Evolutionary conservation across 2,329 filamentous ascomycete species (phyloP), one percentile per base, ranked within the genome.

Genomic region (Thelonectria olida): DNA sequence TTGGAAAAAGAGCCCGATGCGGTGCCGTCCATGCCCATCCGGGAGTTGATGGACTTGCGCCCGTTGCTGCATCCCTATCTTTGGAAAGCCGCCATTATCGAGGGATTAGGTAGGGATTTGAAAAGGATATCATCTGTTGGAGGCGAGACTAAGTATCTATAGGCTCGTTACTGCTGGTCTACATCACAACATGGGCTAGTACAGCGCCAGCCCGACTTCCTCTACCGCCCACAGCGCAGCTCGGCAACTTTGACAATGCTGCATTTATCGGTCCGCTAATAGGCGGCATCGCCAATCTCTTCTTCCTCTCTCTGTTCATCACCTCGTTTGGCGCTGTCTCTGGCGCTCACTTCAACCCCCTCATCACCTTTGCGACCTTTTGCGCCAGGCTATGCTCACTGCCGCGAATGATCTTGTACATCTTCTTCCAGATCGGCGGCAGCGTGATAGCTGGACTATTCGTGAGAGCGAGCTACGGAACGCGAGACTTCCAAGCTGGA

Each of bases 281-380:
- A 1, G 75, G 74, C 2, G 71, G 72, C 0, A 51, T 76, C 0
- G 63, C 71, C 1, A 77, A 75, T 38, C 61, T 75, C 0, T 38
- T 78, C 7, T 67, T 74, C 13, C 73, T 85, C 13, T 76, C 81
- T 0, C 70, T 87, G 1, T 82, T 86, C 63, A 84, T 85, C 34
- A 82, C 79, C 45, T 77, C 77, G 0, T 80, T 83, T 22, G 82
- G 78, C 0, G 79, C 83, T 0, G 76, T 82, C 1, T 83, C 81
- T 2, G 84, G 84, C 13, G 83, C 81, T 0, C 84, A 87, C 67
- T 75, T 87, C 49, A 87, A 85, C 65, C 84, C 84, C 1, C 73
- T 81, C 4, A 85, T 87, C 45, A 85, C 84, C 0, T 77, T 86
- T 39, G 79, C 81, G 0, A 85, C 84, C 0, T 83, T 87, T 54